Evolutionary conservation across 2,329 filamentous ascomycete species (phyloP).

Genomic region (Monosporascus sp.): DNA sequence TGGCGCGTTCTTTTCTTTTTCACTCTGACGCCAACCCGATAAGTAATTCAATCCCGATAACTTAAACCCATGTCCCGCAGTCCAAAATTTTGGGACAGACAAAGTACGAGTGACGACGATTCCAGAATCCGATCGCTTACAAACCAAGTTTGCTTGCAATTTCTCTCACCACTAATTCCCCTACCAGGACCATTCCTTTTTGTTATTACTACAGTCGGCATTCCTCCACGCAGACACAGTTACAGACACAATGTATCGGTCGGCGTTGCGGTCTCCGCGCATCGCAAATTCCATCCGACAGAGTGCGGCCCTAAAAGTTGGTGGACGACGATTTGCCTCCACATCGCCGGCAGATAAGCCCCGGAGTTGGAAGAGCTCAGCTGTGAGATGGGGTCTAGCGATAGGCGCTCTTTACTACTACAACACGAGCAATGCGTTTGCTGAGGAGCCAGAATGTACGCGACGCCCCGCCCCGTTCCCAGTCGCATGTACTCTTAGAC

Average conservation of each 20-base stretch:
- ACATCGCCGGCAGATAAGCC: constrained; percentile 57
- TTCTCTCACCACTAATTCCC: background rate
- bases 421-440: constrained; percentile 82
- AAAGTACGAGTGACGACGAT: background rate
- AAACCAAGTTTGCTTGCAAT: background rate
- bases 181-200: background rate
- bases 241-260: constrained; percentile 44
- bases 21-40: background rate
- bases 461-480: constrained; percentile 11
- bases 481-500: background rate
- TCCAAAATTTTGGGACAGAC: background rate
- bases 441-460: constrained; percentile 74
- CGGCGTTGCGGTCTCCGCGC: constrained; percentile 42
- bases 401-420: constrained; percentile 83
- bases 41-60: background rate
- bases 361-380: constrained; percentile 76
- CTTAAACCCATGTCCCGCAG: background rate
- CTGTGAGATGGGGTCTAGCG: constrained; percentile 69
- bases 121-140: constrained; percentile 1
- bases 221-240: background rate
- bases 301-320: constrained; percentile 28
- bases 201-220: background rate
- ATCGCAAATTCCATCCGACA: constrained; percentile 37
- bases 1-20: background rate
- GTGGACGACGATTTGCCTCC: constrained; percentile 46